phyloP scores from a whole-genome alignment of 2,329 filamentous ascomycete genomes.

The Aspergillus versicolor region DNA sequence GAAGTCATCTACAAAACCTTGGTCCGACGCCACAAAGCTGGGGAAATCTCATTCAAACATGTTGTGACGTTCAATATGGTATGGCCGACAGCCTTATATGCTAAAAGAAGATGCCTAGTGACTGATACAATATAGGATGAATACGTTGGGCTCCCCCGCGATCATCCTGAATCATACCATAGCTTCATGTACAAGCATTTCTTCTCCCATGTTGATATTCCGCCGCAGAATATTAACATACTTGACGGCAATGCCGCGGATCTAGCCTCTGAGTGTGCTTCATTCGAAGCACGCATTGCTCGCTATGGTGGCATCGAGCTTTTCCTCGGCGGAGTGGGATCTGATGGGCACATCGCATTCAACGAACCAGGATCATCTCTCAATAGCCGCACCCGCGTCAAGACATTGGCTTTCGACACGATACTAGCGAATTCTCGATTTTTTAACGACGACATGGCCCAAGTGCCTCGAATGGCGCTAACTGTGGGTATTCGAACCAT shows the following conservation, averaged over 20 bases:
- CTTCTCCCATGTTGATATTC: conserved; percentile 81
- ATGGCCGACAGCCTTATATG: conserved; percentile 24
- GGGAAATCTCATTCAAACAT: conserved; percentile 77
- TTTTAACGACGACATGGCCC: conserved; percentile 70
- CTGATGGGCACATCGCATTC: conserved; percentile 86
- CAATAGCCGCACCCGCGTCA: conserved; percentile 75
- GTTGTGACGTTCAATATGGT: conserved; percentile 93
- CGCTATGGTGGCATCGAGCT: conserved; percentile 76
- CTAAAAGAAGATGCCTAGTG: not conserved
- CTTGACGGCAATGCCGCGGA: conserved; percentile 77
- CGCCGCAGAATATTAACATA: conserved; percentile 79
- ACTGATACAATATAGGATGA: conserved; percentile 61
- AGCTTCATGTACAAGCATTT: conserved; percentile 93
- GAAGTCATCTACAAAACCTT: conserved; percentile 75
- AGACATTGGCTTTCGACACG: conserved; percentile 84
- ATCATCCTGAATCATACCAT: conserved; percentile 84
- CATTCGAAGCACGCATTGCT: conserved; percentile 77
- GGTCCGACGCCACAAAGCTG: conserved; percentile 51
- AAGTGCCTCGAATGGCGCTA: conserved; percentile 77
- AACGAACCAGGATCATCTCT: conserved; percentile 84
- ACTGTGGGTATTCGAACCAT: conserved; percentile 84
- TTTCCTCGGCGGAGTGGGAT: conserved; percentile 80
- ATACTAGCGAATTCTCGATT: conserved; percentile 83
- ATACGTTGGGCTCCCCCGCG: conserved; percentile 78
- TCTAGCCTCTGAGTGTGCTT: conserved; percentile 72